phyloP scores from a whole-genome alignment of 2,329 filamentous ascomycete genomes.

The Leptosphaerulina australis region DNA sequence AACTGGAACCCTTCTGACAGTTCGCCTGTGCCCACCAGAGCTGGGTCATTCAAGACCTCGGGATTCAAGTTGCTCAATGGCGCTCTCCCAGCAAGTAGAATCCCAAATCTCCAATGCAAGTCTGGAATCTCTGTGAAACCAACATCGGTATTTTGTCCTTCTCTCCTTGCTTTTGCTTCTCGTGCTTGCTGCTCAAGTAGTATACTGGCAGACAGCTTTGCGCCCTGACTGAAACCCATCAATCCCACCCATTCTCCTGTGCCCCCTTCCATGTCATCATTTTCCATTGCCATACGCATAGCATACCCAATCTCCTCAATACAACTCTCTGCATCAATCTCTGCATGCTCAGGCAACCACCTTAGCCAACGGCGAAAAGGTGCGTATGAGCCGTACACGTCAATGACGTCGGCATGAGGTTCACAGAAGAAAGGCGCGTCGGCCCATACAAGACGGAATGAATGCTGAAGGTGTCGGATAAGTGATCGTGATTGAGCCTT shows the following conservation, averaged over 20 bases:
- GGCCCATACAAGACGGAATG: constrained; percentile 74
- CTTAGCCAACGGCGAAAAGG: constrained; percentile 71
- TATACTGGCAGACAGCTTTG: constrained; percentile 55
- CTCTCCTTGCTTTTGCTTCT: constrained; percentile 37
- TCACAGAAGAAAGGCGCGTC: constrained; percentile 70
- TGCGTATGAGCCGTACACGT: constrained; percentile 68
- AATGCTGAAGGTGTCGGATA: constrained; percentile 55
- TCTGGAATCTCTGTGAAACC: constrained; percentile 35
- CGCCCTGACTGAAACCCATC: constrained; percentile 59
- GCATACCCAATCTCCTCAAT: constrained; percentile 56
- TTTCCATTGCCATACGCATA: constrained; percentile 53
- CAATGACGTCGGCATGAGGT: constrained; percentile 66
- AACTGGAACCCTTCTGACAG: constrained; percentile 53
- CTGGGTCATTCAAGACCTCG: constrained; percentile 40
- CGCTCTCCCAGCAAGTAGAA: constrained; percentile 66
- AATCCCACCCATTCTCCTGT: constrained; percentile 57
- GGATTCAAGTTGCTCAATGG: constrained; percentile 63
- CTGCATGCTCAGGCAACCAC: constrained; percentile 64
- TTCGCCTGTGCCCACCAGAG: constrained; percentile 49
- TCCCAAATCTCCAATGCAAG: constrained; percentile 62
- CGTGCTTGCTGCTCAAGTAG: constrained; percentile 65
- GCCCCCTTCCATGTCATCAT: constrained; percentile 50
- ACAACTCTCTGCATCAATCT: constrained; percentile 58
- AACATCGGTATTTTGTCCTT: constrained; percentile 25
- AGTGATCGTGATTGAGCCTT: constrained; percentile 68